Evolutionary conservation across 2,329 filamentous ascomycete genomes (phyloP).

Genomic region (Paecilomyces niveus): DNA sequence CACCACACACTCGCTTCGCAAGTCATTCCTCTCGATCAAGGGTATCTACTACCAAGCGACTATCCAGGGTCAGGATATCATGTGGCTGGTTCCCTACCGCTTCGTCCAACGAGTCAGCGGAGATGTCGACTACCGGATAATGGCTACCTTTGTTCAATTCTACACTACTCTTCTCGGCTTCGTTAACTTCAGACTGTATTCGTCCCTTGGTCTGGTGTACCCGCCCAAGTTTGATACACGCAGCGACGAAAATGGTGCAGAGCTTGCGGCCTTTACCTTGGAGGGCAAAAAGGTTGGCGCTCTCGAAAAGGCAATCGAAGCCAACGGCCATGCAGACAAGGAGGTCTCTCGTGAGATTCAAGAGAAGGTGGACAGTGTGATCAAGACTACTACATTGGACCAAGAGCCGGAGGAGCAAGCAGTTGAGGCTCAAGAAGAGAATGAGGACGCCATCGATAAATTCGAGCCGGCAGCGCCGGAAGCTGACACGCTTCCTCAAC

Average conservation of each 20-base stretch:
- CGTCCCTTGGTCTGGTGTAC: conserved; percentile 83
- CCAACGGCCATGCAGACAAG: conserved; percentile 42
- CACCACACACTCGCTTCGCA: conserved; percentile 79
- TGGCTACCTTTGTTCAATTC: conserved; percentile 98
- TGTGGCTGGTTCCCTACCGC: conserved; percentile 96
- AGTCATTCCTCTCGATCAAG: conserved; percentile 97
- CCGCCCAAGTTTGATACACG: conserved; percentile 85
- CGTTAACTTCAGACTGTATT: conserved; percentile 93
- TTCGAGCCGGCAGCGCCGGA: conserved; percentile 80
- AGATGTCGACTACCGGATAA: conserved; percentile 96
- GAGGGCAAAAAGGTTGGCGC: conserved; percentile 61
- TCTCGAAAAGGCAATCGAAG: conserved; percentile 41
- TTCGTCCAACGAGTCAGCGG: conserved; percentile 93
- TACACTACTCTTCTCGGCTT: conserved; percentile 96
- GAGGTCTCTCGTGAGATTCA: conserved; percentile 65
- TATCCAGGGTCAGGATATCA: conserved; percentile 91
- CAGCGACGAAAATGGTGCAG: conserved; percentile 83
- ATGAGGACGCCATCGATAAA: conserved; percentile 69
- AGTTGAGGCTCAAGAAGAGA: conserved; percentile 41
- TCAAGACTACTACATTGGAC: conserved; percentile 34
- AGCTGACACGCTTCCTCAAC: conserved; percentile 80
- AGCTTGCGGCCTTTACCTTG: conserved; percentile 83
- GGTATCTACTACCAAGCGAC: conserved; percentile 99
- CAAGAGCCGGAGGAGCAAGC: conserved; percentile 37
- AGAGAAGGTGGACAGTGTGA: conserved; percentile 55